Percentiles rank a stretch among this genome's conserved stretches.
Conservation (phyloP, 768 basidiomycete species). For the Lenzites betulinus region DNA sequence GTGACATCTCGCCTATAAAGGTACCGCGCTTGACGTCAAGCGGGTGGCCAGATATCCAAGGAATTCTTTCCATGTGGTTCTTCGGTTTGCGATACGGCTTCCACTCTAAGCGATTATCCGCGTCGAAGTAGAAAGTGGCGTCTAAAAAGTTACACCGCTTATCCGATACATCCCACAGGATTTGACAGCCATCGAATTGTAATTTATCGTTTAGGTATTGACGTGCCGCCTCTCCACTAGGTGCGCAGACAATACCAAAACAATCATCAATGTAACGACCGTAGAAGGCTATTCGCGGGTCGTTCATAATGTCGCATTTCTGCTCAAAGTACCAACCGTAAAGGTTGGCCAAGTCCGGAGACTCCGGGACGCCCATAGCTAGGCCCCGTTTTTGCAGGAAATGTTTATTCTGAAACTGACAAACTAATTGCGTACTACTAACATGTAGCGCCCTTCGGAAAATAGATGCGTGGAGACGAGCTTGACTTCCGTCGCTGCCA, state of each 20-base stretch:
- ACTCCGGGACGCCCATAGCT: conserved; percentile 26
- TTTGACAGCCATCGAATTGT: conserved; percentile 16
- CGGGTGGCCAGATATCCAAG: conserved; percentile 15
- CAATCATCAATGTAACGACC: conserved; percentile 38
- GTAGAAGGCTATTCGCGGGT: conserved; percentile 29
- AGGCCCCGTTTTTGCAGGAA: conserved; percentile 28
- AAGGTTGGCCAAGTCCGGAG: conserved; percentile 36
- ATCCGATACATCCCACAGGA: conserved; percentile 13
- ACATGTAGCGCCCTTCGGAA: background rate
- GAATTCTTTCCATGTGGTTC: conserved; percentile 25
- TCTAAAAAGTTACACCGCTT: conserved; percentile 30
- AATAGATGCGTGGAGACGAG: background rate
- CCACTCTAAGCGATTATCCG: conserved; percentile 1
- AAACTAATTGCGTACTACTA: background rate
- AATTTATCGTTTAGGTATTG: background rate
- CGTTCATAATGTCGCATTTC: background rate
- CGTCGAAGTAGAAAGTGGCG: conserved; percentile 31
- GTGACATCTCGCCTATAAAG: conserved; percentile 24
- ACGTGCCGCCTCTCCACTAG: background rate
- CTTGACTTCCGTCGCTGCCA: background rate
- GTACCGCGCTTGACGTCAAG: conserved; percentile 22
- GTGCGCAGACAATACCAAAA: conserved; percentile 11
- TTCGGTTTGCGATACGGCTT: conserved; percentile 16
- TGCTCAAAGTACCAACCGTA: conserved; percentile 31
- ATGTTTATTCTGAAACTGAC: conserved; percentile 23